phyloP scores from a whole-genome alignment of 768 basidiomycete species.

The Hysterangium stoloniferum region DNA sequence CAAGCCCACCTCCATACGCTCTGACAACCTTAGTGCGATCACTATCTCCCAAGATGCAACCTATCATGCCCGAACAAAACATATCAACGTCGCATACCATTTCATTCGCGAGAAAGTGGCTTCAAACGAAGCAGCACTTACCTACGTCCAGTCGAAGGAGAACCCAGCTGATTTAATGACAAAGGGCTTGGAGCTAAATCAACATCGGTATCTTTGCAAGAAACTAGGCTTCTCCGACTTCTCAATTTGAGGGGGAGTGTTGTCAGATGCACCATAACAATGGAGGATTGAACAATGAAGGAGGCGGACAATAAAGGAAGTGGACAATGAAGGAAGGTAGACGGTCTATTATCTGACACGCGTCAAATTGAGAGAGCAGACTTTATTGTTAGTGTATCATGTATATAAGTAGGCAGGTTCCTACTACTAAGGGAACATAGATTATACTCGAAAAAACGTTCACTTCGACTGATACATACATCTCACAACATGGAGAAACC shows the following conservation, averaged over 20 bases:
- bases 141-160: conserved; percentile 26
- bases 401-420: too few relatives aligned
- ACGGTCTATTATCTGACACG: too few relatives aligned
- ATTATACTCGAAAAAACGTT: too few relatives aligned
- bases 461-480: too few relatives aligned
- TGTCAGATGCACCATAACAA: too few relatives aligned
- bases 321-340: too few relatives aligned
- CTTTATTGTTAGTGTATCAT: too few relatives aligned
- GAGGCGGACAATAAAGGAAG: too few relatives aligned
- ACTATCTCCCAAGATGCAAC: conserved; percentile 24
- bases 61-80: conserved; percentile 32
- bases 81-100: conserved; percentile 36
- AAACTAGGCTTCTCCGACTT: background rate
- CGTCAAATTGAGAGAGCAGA: too few relatives aligned
- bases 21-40: conserved; percentile 22
- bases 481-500: too few relatives aligned
- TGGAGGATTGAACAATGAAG: too few relatives aligned
- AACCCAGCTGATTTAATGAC: conserved; percentile 35
- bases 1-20: conserved; percentile 13
- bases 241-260: background rate
- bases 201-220: background rate
- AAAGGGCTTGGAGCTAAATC: conserved; percentile 20
- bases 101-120: conserved; percentile 29
- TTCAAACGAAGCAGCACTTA: conserved; percentile 19
- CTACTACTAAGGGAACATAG: too few relatives aligned